A percentile compares a stretch with the other conserved stretches of the same genome.
phyloP scores from a whole-genome alignment of 1,284 basidiomycete species.

The Melampsora larici-populina region DNA sequence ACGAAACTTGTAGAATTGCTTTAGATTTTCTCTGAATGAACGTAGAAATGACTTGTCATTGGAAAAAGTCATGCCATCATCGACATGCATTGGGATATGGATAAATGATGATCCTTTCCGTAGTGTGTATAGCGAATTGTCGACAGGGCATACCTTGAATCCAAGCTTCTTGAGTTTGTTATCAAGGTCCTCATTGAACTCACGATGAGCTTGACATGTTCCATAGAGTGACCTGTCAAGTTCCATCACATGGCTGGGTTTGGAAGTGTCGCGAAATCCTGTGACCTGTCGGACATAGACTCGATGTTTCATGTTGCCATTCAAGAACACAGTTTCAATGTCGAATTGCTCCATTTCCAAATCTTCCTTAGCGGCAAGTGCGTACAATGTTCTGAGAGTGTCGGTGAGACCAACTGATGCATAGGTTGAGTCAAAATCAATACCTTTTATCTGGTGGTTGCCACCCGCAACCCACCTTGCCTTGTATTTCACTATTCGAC shows the following conservation, averaged over 20 bases:
- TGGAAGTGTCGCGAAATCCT: not conserved
- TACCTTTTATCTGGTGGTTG: constrained; percentile 9
- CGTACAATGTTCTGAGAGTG: not conserved
- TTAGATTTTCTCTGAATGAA: not conserved
- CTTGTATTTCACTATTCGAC: constrained; percentile 5
- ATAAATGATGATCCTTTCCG: not conserved
- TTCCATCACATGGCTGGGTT: not conserved
- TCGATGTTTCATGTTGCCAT: not conserved
- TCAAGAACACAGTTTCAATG: too few relatives aligned
- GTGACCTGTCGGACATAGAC: not conserved
- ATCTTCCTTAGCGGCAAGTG: not conserved
- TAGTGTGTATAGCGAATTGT: not conserved
- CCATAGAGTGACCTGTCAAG: constrained; percentile 15
- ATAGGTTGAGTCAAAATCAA: constrained; percentile 12
- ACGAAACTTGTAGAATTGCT: not conserved
- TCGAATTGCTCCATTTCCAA: constrained; percentile 14
- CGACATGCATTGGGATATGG: constrained; percentile 3
- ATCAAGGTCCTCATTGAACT: constrained; percentile 5
- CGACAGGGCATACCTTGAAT: not conserved
- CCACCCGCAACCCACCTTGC: constrained; percentile 7
- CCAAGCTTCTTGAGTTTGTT: not conserved
- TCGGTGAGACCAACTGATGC: constrained; percentile 6
- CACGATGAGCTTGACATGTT: too few relatives aligned
- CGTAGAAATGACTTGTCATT: not conserved
- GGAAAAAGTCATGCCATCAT: constrained; percentile 3